Evolutionary conservation across 2,329 filamentous ascomycete species (phyloP).

Genomic region (Stemphylium vesicarium): DNA sequence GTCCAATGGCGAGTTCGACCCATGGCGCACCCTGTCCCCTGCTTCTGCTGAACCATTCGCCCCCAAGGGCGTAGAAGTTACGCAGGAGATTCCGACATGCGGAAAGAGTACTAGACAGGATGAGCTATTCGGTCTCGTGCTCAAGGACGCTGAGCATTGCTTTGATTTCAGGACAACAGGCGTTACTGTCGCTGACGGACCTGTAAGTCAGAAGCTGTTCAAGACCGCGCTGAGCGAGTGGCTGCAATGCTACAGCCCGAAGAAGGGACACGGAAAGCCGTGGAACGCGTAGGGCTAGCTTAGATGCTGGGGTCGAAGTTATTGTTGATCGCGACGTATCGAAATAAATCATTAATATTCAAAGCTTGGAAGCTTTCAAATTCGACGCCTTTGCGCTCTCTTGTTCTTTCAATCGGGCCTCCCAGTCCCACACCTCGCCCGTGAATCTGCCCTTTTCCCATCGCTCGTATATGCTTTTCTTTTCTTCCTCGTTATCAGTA

Average conservation of each 20-base stretch:
- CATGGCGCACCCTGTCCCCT: constrained; percentile 58
- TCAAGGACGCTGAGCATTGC: constrained; percentile 56
- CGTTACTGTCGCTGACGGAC: constrained; percentile 37
- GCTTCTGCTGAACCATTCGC: constrained; percentile 52
- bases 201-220: constrained; percentile 48
- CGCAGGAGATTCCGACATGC: constrained; percentile 37
- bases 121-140: constrained; percentile 57
- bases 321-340: background rate
- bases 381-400: background rate
- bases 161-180: constrained; percentile 52
- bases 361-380: background rate
- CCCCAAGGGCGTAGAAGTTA: constrained; percentile 35
- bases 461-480: constrained; percentile 36
- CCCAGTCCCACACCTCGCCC: constrained; percentile 50
- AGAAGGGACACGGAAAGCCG: constrained; percentile 10
- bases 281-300: constrained; percentile 3
- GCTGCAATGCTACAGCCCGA: constrained; percentile 53
- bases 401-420: constrained; percentile 10
- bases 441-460: constrained; percentile 44
- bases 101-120: constrained; percentile 43
- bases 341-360: background rate
- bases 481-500: constrained; percentile 20
- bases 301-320: background rate
- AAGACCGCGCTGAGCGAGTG: constrained; percentile 53
- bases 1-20: constrained; percentile 59